Conservation (phyloP, 306 rosid genomes). For the Gillenia trifoliata region DNA sequence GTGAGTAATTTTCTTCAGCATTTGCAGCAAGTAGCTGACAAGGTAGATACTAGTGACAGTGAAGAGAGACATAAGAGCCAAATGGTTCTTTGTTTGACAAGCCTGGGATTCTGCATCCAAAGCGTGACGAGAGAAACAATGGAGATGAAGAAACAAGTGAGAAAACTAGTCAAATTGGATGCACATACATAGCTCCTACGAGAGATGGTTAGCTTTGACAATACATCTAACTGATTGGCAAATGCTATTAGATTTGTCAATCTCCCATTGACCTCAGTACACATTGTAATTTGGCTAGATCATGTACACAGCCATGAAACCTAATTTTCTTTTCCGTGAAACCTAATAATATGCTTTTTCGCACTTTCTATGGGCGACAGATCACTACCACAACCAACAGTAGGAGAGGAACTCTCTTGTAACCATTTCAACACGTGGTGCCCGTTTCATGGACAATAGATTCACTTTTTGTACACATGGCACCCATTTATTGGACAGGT, state of each 20-base stretch:
- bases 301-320: neutral
- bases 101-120: constrained; percentile 59
- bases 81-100: constrained; percentile 43
- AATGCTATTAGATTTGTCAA: neutral
- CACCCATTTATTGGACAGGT: too few relatives aligned
- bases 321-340: neutral
- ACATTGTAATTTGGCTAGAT: neutral
- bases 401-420: too few relatives aligned
- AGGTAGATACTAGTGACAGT: constrained; percentile 19
- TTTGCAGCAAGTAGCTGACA: constrained; percentile 40
- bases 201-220: neutral
- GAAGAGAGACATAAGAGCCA: constrained; percentile 45
- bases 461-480: too few relatives aligned
- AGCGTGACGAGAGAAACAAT: constrained; percentile 49
- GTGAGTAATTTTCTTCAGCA: constrained; percentile 41
- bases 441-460: too few relatives aligned
- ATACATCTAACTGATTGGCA: neutral
- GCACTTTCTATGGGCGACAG: neutral
- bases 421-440: too few relatives aligned
- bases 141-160: constrained; percentile 47
- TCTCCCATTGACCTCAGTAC: neutral
- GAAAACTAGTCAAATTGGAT: constrained; percentile 38
- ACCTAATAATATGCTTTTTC: neutral
- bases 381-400: neutral
- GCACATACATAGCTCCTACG: neutral